Percentiles rank a stretch among this genome's conserved stretches.
Evolutionary conservation across 176 grass and related monocot species (phyloP).

Genomic region (Oryza longistaminata): DNA sequence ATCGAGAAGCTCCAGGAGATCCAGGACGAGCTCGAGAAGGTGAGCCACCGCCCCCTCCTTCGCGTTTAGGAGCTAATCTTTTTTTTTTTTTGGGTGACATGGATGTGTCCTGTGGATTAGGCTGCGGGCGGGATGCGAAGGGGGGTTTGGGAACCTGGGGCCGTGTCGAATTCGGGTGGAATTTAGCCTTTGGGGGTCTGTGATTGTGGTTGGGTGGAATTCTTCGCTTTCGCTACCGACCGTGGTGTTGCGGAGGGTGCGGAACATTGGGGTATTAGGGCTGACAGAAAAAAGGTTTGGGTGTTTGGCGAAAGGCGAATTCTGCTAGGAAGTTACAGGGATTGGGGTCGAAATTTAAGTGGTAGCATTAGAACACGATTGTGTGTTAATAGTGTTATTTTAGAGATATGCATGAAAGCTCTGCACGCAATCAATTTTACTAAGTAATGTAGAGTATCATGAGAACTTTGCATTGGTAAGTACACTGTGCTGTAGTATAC

Average conservation of each 20-base stretch:
- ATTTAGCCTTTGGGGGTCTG: neutral
- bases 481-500: neutral
- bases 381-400: neutral
- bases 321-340: neutral
- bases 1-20: slow-evolving; percentile 91
- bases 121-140: neutral
- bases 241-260: neutral
- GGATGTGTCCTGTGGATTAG: neutral
- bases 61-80: no score
- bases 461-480: neutral
- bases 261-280: neutral
- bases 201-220: neutral
- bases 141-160: neutral
- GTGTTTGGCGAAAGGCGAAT: neutral
- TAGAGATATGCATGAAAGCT: neutral
- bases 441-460: neutral
- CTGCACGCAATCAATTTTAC: neutral
- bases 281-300: neutral
- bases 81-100: neutral
- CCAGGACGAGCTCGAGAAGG: slow-evolving; percentile 88
- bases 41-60: slow-evolving; percentile 1
- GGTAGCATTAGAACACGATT: neutral
- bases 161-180: neutral
- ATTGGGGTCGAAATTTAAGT: neutral
- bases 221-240: neutral